Percentiles rank a stretch among this genome's conserved stretches.
Evolutionary conservation across 495 filamentous ascomycete species (phyloP).

Genomic region (Durotheca rogersii): DNA sequence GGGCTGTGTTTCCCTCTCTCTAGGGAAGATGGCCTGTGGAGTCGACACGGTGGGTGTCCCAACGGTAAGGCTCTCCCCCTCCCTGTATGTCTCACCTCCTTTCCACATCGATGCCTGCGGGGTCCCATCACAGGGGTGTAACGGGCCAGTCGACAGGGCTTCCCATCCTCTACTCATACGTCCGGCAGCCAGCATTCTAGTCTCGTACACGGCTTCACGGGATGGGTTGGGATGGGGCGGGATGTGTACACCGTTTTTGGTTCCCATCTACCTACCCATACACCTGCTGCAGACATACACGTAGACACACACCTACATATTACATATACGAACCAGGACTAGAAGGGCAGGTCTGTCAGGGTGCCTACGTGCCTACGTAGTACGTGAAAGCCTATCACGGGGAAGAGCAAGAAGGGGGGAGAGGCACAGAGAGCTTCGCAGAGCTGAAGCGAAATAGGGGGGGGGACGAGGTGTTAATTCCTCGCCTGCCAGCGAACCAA

Average conservation of each 20-base stretch:
- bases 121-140: slow-evolving; percentile 6
- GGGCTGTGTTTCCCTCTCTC: slow-evolving; percentile 7
- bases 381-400: too few relatives aligned
- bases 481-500: not conserved
- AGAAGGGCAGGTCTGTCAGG: too few relatives aligned
- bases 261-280: too few relatives aligned
- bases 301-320: too few relatives aligned
- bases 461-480: too few relatives aligned
- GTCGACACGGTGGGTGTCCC: slow-evolving; percentile 12
- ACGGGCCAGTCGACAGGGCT: slow-evolving; percentile 10
- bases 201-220: too few relatives aligned
- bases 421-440: not conserved
- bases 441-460: not conserved
- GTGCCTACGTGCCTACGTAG: too few relatives aligned
- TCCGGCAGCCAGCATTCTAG: too few relatives aligned
- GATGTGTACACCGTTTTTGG: too few relatives aligned
- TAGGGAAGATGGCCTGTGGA: slow-evolving; percentile 12
- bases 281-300: too few relatives aligned
- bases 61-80: slow-evolving; percentile 21
- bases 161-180: slow-evolving; percentile 1
- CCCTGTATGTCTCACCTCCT: slow-evolving; percentile 13
- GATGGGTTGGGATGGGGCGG: too few relatives aligned
- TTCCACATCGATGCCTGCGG: slow-evolving; percentile 14
- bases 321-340: too few relatives aligned
- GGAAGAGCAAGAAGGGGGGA: slow-evolving; percentile 22